These are phyloP conservation scores for Lentinula sp. DNA, from an alignment of 768 basidiomycete species.

Conservation along the genomic window DNA sequence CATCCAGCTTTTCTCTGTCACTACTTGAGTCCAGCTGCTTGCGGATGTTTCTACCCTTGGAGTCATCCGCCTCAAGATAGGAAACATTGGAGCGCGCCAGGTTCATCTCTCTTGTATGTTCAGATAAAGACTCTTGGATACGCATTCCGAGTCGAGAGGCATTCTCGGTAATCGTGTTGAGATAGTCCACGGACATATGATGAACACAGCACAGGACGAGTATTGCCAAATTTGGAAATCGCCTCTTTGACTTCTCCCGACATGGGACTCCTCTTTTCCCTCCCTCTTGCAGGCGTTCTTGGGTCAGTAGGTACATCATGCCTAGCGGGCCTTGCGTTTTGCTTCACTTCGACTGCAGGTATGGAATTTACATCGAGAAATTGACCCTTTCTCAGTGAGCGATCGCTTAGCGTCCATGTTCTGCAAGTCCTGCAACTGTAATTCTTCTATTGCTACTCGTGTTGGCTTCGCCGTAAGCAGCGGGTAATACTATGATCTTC, in stretches of 20 bases:
- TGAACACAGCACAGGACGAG: neutral
- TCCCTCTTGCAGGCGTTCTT: conserved; percentile 65
- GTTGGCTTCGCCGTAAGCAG: conserved; percentile 84
- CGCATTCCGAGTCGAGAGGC: conserved; percentile 78
- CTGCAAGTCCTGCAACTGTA: conserved; percentile 98
- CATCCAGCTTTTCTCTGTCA: conserved; percentile 89
- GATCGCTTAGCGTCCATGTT: conserved; percentile 74
- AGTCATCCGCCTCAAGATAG: conserved; percentile 74
- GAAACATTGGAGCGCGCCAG: conserved; percentile 50
- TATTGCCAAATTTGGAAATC: conserved; percentile 3
- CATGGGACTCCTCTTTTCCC: conserved; percentile 73
- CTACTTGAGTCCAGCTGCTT: conserved; percentile 84
- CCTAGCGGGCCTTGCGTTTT: conserved; percentile 77
- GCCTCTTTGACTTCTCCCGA: neutral
- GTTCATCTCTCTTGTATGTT: conserved; percentile 69
- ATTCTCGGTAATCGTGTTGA: conserved; percentile 68
- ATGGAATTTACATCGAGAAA: conserved; percentile 8
- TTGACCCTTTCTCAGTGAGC: conserved; percentile 9
- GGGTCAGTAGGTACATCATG: conserved; percentile 78
- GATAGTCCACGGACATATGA: conserved; percentile 38
- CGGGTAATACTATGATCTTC: neutral
- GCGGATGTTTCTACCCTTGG: conserved; percentile 69
- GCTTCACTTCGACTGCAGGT: conserved; percentile 84
- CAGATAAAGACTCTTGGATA: conserved; percentile 77
- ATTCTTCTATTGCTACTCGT: conserved; percentile 95